phyloP scores from a whole-genome alignment of 257 asterid species.

The Handroanthus guayacan region DNA sequence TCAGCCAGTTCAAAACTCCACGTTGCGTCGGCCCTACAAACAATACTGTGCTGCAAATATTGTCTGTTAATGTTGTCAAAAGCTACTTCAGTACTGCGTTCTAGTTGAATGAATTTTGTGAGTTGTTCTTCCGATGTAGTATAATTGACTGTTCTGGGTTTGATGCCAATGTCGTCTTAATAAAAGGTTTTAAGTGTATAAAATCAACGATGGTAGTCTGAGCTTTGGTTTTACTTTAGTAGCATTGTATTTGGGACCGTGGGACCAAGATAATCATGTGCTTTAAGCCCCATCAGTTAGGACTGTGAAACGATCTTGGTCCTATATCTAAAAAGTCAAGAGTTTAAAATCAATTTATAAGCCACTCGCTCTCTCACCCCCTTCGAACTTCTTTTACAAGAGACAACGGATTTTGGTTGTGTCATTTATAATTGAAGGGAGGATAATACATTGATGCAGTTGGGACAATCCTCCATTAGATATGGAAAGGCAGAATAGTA shows the following conservation, averaged over 20 bases:
- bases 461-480: too few relatives aligned
- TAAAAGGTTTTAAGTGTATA: constrained; percentile 32
- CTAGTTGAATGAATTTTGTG: constrained; percentile 19
- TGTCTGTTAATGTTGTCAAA: constrained; percentile 55
- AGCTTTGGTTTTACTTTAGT: not conserved
- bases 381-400: too few relatives aligned
- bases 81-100: constrained; percentile 82
- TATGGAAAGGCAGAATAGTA: too few relatives aligned
- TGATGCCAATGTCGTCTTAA: not conserved
- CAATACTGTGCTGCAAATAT: constrained; percentile 60
- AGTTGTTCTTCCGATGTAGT: constrained; percentile 22
- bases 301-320: too few relatives aligned
- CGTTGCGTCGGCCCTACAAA: constrained; percentile 79
- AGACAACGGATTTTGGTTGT: too few relatives aligned
- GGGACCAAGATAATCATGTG: not conserved
- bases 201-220: constrained; percentile 2
- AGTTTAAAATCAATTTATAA: too few relatives aligned
- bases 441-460: too few relatives aligned
- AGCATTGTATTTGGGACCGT: not conserved
- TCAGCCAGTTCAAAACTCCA: constrained; percentile 98
- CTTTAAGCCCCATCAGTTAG: too few relatives aligned
- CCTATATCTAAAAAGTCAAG: too few relatives aligned
- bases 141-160: constrained; percentile 12
- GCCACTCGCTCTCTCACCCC: too few relatives aligned
- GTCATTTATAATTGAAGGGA: too few relatives aligned